Base-by-base conservation (phyloP, 495 filamentous ascomycete species). In the Penicillium macrosclerotiorum region DNA sequence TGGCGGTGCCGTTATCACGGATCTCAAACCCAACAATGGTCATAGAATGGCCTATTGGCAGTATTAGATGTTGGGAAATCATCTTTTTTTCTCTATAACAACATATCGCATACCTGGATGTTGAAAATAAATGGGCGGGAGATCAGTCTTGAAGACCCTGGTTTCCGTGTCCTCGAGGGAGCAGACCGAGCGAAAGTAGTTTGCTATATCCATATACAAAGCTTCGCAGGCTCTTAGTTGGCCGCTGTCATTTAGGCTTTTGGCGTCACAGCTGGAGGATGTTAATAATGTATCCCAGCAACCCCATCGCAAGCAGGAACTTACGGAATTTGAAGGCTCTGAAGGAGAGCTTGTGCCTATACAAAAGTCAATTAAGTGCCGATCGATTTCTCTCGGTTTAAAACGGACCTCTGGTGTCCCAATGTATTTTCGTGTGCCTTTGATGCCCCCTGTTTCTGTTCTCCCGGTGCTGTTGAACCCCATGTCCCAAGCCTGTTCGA, bases 101-200 rank as follows among this genome's bases (percentile, higher is more conserved):
- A 22, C 31, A 34, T n/a, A 12, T 18, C 30, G 9, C 27, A 27
- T 72, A 86, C 84, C 84, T 41, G 79, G 77, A 52, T 94, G 88
- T 63, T 98, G 93, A 52, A 96, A 86, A 61, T 96, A 96, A 34
- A 97, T 81, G 2, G 93, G 90, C 16, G 93, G 82, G 2, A 89
- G 64, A 17, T 72, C 64, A 7, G 93, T 96, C 33, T 66, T 65
- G 30, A 79, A 70, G 17, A 95, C 75, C 57, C 81, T 88, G 12
- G 30, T 51, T 17, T 67, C 59, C 12, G 54, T 36, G 20, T 52
- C 49, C 1, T 67, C 64, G 8, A 61, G 12, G 43, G 61, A 51
- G 18, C 68, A 68, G 16, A 67, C 77, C 9, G 69, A 62, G 40
- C 78, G 63, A 60, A 95, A 96, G 54, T 96, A 95, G 4, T 64